These are phyloP conservation scores for Tylopilus balloui DNA, from an alignment of 768 basidiomycete species.

Conservation along the genomic window DNA sequence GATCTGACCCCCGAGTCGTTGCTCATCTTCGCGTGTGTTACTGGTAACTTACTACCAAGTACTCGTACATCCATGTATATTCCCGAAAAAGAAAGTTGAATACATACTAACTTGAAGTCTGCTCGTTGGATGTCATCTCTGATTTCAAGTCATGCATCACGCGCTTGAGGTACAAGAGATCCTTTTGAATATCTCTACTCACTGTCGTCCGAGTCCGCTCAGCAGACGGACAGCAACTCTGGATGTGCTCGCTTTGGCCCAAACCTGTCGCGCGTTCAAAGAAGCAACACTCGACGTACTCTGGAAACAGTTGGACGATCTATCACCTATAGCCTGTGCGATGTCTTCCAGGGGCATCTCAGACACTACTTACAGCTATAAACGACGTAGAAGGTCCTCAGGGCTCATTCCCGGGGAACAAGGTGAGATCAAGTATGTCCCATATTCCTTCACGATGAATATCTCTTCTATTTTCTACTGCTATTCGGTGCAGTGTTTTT, in stretches of 20 bases:
- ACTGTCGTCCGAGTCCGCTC: background rate
- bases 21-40: no score
- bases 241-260: background rate
- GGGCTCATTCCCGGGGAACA: background rate
- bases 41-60: no score
- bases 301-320: background rate
- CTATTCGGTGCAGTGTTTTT: background rate
- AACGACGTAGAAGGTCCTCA: no score
- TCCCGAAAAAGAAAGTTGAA: no score
- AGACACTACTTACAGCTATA: background rate
- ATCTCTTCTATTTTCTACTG: background rate
- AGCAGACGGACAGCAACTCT: background rate
- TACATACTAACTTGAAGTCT: no score
- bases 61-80: no score
- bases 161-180: background rate
- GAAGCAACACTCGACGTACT: background rate
- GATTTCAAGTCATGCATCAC: background rate
- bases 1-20: no score
- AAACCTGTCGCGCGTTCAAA: background rate
- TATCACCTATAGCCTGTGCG: background rate
- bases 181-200: background rate
- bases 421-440: background rate
- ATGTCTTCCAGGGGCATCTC: background rate
- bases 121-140: no score
- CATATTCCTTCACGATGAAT: background rate